Evolutionary conservation across 2,329 filamentous ascomycete species (phyloP).

Genomic region (Ophiostoma quercus): DNA sequence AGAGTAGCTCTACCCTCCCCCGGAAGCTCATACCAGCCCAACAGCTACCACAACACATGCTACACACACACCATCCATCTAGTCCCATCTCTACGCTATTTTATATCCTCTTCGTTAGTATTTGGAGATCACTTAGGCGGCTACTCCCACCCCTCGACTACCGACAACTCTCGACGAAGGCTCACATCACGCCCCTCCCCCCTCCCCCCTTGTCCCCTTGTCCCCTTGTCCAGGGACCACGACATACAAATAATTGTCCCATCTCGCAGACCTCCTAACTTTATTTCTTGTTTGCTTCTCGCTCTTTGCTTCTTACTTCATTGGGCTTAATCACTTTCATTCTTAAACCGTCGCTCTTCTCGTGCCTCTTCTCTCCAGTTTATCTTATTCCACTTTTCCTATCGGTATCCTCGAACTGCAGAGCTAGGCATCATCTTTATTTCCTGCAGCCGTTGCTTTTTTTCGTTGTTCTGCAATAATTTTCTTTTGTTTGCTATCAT

Average conservation of each 20-base stretch:
- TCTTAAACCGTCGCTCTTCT: not conserved
- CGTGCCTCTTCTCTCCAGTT: conserved; percentile 3
- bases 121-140: not conserved
- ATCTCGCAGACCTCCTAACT: conserved; percentile 18
- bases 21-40: conserved; percentile 15
- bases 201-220: not conserved
- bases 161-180: not conserved
- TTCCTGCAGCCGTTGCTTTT: not conserved
- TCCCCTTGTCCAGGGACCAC: conserved; percentile 13
- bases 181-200: not conserved
- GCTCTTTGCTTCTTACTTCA: conserved; percentile 3
- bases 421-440: not conserved
- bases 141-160: not conserved
- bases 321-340: conserved; percentile 11
- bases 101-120: not conserved
- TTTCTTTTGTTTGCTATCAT: not conserved
- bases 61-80: conserved; percentile 3
- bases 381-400: conserved; percentile 7
- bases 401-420: not conserved
- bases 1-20: not conserved
- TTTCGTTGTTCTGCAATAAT: not conserved
- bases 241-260: conserved; percentile 21
- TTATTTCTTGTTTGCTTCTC: conserved; percentile 4
- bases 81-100: not conserved
- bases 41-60: conserved; percentile 12